Conservation (phyloP, 1,284 basidiomycete genomes). For the Leucoagaricus sp. region DNA sequence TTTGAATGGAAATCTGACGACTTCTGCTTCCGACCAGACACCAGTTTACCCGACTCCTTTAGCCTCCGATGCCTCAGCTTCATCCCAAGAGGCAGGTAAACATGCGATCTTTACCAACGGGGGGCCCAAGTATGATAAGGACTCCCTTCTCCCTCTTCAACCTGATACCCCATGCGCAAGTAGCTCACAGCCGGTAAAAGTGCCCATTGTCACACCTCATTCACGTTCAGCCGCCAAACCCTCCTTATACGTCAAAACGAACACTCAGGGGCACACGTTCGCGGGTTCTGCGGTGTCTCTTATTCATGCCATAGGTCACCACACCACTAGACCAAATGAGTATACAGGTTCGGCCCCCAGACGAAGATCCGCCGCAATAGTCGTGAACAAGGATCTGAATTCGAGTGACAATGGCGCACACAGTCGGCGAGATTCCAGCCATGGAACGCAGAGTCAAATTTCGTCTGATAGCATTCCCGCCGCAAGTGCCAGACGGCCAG, state of each 20-base stretch:
- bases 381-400: neutral
- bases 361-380: neutral
- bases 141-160: conserved; percentile 9
- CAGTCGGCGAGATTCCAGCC: neutral
- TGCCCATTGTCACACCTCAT: conserved; percentile 21
- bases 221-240: conserved; percentile 24
- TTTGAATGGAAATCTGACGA: conserved; percentile 10
- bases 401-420: neutral
- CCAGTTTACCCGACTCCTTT: conserved; percentile 12
- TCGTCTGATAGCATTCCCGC: neutral
- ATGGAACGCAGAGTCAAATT: neutral
- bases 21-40: conserved; percentile 11
- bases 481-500: neutral
- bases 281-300: conserved; percentile 25
- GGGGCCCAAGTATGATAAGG: neutral
- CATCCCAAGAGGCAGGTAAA: neutral
- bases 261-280: conserved; percentile 16
- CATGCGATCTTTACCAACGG: no score
- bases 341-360: neutral
- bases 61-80: conserved; percentile 10
- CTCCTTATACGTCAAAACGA: conserved; percentile 22
- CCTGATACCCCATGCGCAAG: neutral
- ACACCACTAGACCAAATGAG: neutral
- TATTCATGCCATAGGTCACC: conserved; percentile 20
- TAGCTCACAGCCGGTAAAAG: neutral